A percentile compares a stretch with the other conserved stretches of the same genome.
These are phyloP conservation scores for Fusarium sacchari DNA, from an alignment of 2,329 filamentous ascomycete genomes.

Conservation along the genomic window DNA sequence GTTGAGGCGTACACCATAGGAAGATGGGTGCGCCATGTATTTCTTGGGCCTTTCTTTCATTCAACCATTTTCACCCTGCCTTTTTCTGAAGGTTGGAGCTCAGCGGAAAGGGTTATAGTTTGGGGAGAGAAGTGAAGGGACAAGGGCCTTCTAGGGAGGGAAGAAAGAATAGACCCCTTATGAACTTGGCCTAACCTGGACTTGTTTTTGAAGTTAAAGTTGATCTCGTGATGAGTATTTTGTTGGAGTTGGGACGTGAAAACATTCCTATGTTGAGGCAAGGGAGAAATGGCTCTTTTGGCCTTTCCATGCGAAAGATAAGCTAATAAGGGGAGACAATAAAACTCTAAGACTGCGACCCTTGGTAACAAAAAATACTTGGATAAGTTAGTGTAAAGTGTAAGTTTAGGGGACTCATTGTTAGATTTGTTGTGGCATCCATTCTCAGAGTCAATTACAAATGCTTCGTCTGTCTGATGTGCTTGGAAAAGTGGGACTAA, in stretches of 20 bases:
- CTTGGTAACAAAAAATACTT: not conserved
- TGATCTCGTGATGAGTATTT: slow-evolving; percentile 1
- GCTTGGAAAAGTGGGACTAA: slow-evolving; percentile 41
- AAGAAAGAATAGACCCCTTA: slow-evolving; percentile 17
- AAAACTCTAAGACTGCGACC: not conserved
- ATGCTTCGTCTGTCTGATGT: slow-evolving; percentile 8
- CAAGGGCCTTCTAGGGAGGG: not conserved
- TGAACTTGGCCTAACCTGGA: not conserved
- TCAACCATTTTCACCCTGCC: not conserved
- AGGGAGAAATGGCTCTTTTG: slow-evolving; percentile 15
- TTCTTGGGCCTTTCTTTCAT: slow-evolving; percentile 2
- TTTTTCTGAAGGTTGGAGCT: not conserved
- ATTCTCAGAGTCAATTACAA: slow-evolving; percentile 28
- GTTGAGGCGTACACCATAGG: not conserved
- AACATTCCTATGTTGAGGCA: slow-evolving; percentile 28
- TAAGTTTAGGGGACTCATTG: not conserved
- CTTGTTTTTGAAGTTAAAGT: not conserved
- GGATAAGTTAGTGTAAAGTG: not conserved
- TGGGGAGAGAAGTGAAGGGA: not conserved
- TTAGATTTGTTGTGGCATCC: not conserved
- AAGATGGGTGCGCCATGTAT: not conserved
- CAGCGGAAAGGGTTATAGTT: not conserved
- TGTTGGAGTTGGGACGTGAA: slow-evolving; percentile 1
- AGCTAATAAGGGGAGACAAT: not conserved
- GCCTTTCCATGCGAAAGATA: not conserved